These are phyloP conservation scores for Herpetospermum pedunculosum DNA, from an alignment of 306 rosid species.

Conservation along the genomic window DNA sequence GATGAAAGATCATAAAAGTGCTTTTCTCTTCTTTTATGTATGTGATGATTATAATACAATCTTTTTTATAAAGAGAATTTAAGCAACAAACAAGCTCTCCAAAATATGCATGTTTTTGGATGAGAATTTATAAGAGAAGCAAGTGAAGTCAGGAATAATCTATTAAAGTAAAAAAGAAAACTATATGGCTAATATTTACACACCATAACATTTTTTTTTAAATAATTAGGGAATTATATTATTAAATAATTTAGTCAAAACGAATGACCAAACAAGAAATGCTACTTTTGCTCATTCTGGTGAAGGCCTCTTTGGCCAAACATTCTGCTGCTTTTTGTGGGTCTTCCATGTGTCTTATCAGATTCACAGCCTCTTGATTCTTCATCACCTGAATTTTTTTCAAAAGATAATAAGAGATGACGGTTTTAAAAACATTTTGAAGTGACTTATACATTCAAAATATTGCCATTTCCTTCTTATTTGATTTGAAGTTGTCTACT, in stretches of 20 bases:
- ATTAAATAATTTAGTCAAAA: conserved; percentile 30
- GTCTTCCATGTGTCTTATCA: conserved; percentile 59
- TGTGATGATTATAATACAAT: neutral
- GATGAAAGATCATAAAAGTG: neutral
- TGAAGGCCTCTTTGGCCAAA: conserved; percentile 67
- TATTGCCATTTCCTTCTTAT: neutral
- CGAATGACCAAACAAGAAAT: conserved; percentile 80
- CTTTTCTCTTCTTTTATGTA: too few relatives aligned
- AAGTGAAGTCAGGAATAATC: too few relatives aligned
- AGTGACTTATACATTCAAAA: too few relatives aligned
- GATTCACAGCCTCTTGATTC: conserved; percentile 82
- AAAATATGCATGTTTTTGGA: too few relatives aligned
- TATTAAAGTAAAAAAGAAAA: too few relatives aligned
- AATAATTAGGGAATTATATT: too few relatives aligned
- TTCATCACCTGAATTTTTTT: conserved; percentile 48
- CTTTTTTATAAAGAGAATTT: too few relatives aligned
- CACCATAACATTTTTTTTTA: too few relatives aligned
- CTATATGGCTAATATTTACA: too few relatives aligned
- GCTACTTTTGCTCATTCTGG: conserved; percentile 63
- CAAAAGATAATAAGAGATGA: neutral
- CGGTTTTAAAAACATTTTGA: too few relatives aligned
- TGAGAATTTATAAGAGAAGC: too few relatives aligned
- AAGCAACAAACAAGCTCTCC: too few relatives aligned
- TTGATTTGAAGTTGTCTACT: neutral
- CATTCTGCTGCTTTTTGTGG: conserved; percentile 75